A percentile compares a stretch with the other conserved stretches of the same genome.
Evolutionary conservation across 177 flowering plant species (phyloP).

Genomic region (Vitis hybrid): DNA sequence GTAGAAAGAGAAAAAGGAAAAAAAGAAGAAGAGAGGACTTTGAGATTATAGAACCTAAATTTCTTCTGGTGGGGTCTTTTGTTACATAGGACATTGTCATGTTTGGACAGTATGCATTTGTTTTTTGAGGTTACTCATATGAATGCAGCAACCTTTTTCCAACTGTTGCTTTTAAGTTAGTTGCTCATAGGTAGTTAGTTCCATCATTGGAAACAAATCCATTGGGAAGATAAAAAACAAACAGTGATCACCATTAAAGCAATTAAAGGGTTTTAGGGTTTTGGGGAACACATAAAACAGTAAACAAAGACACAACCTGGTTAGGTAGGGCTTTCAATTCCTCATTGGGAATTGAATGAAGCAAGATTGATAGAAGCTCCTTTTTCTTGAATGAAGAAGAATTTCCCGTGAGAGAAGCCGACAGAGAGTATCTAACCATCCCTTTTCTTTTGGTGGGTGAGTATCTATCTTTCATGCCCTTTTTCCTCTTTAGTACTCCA

Average conservation of each 20-base stretch:
- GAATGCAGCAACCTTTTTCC: conserved; percentile 21
- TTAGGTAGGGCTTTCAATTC: neutral
- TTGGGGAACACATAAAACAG: conserved; percentile 13
- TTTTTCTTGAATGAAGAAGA: neutral
- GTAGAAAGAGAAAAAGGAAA: too few relatives aligned
- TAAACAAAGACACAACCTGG: neutral
- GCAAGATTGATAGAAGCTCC: neutral
- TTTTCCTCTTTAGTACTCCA: conserved; percentile 23
- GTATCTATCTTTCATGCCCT: conserved; percentile 6
- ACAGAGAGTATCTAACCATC: conserved; percentile 48
- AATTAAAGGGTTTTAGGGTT: conserved; percentile 7
- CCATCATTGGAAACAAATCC: conserved; percentile 32
- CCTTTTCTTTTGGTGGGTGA: neutral
- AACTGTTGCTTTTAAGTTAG: conserved; percentile 35
- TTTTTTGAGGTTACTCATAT: conserved; percentile 1
- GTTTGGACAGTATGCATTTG: conserved; percentile 6
- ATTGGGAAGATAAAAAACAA: conserved; percentile 17
- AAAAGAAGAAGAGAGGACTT: neutral
- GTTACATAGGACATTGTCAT: neutral
- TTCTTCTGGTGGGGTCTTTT: neutral
- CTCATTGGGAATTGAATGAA: neutral
- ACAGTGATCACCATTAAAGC: neutral
- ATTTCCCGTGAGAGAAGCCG: conserved; percentile 28
- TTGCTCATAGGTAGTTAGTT: conserved; percentile 36
- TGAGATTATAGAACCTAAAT: neutral